Evolutionary conservation across 1,284 basidiomycete genomes (phyloP).

Genomic region (Ceratobasidium sp.): DNA sequence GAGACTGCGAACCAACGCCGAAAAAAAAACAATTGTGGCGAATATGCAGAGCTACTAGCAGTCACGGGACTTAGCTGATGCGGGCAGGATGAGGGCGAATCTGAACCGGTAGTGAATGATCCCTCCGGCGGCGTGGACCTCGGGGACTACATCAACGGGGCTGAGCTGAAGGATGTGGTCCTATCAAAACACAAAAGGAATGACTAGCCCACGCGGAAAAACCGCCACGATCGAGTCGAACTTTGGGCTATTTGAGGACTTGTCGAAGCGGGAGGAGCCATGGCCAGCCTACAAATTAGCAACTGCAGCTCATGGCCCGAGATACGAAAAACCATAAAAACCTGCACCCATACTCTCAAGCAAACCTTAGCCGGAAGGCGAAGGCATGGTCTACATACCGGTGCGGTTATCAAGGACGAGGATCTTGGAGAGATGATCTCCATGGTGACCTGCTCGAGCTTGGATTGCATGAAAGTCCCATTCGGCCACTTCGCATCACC

Average conservation of each 20-base stretch:
- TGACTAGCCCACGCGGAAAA: not conserved
- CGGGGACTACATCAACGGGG: not conserved
- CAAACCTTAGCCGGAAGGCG: no score
- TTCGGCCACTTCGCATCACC: constrained; percentile 22
- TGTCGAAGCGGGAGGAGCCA: not conserved
- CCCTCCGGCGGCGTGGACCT: not conserved
- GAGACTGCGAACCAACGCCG: not conserved
- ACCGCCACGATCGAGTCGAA: not conserved
- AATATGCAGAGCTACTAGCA: constrained; percentile 41
- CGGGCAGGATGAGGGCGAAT: no score
- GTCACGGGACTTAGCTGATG: constrained; percentile 19
- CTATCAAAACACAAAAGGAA: not conserved
- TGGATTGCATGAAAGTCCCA: not conserved
- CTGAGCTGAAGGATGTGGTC: not conserved
- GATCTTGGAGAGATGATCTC: no score
- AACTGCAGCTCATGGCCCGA: no score
- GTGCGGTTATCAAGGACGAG: no score
- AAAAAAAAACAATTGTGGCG: not conserved
- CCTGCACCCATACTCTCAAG: not conserved
- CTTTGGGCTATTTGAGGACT: not conserved
- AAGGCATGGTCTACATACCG: no score
- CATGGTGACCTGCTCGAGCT: not conserved
- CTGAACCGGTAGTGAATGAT: not conserved
- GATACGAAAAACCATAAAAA: no score
- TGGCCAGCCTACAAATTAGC: no score